Percentiles rank a stretch among this genome's conserved stretches.
These are phyloP conservation scores for Stereocaulon alpinum DNA, from an alignment of 495 filamentous ascomycete species.

Conservation along the genomic window DNA sequence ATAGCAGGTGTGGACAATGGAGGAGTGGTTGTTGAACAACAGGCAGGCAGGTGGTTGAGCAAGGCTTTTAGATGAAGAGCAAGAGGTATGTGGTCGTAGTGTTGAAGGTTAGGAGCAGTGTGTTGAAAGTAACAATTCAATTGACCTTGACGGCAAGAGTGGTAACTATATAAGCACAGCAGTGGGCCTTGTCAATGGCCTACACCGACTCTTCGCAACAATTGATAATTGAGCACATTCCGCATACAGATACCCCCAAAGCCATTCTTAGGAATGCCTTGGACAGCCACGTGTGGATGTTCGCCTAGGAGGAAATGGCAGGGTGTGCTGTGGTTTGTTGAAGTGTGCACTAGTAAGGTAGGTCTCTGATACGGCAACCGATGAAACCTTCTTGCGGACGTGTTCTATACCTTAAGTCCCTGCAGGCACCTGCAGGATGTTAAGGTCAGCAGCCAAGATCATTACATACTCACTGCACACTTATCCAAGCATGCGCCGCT, in stretches of 20 bases:
- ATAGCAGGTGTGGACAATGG: slow-evolving; percentile 5
- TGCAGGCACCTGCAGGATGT: slow-evolving; percentile 12
- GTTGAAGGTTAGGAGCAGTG: not conserved
- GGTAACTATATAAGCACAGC: slow-evolving; percentile 14
- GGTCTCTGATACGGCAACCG: not conserved
- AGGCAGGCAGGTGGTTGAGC: not conserved
- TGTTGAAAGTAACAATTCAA: not conserved
- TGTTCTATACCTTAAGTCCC: not conserved
- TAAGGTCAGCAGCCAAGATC: slow-evolving; percentile 13
- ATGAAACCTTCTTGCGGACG: not conserved
- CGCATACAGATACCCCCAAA: slow-evolving; percentile 13
- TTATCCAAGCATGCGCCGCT: slow-evolving; percentile 14
- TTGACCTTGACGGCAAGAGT: not conserved
- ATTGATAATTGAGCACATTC: slow-evolving; percentile 13
- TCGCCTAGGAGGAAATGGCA: not conserved
- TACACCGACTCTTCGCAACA: slow-evolving; percentile 17
- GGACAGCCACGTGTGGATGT: slow-evolving; percentile 11
- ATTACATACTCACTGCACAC: slow-evolving; percentile 15
- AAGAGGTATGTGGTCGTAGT: not conserved
- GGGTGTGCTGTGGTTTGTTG: slow-evolving; percentile 2
- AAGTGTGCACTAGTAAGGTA: not conserved
- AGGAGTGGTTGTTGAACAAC: not conserved
- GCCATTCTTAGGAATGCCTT: slow-evolving; percentile 12
- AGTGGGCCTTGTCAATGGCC: not conserved
- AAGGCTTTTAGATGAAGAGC: not conserved